Conservation (phyloP, 164 flowering plant species). For the Houttuynia cordata region DNA sequence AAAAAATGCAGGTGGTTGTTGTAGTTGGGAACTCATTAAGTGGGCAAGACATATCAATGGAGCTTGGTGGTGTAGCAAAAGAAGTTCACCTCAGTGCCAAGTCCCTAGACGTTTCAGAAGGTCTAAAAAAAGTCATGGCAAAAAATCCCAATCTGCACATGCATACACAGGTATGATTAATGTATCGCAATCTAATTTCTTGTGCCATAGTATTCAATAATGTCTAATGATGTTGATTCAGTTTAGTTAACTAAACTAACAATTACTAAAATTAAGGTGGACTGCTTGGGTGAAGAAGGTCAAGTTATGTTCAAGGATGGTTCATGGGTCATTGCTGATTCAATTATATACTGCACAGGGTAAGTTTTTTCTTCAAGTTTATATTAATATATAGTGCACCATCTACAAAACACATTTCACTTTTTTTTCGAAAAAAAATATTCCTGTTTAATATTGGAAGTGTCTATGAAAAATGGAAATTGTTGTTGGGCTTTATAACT, state of each 20-base stretch:
- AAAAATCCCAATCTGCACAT: conserved; percentile 51
- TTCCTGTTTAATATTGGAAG: too few species aligned
- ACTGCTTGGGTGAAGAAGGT: conserved; percentile 59
- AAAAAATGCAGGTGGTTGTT: conserved; percentile 58
- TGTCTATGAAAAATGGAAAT: not conserved
- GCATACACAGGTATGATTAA: conserved; percentile 60
- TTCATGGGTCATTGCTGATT: conserved; percentile 50
- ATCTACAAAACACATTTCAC: too few species aligned
- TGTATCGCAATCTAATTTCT: not conserved
- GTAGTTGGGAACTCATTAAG: conserved; percentile 71
- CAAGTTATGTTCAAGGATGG: conserved; percentile 55
- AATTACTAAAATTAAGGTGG: conserved; percentile 41
- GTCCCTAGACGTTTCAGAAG: conserved; percentile 38
- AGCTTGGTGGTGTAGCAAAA: conserved; percentile 76
- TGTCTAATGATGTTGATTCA: not conserved
- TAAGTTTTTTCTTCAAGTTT: too few species aligned
- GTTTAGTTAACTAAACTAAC: not conserved
- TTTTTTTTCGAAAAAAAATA: too few species aligned
- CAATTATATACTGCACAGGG: conserved; percentile 89
- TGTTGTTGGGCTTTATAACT: not conserved
- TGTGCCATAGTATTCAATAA: too few species aligned
- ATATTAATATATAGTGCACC: too few species aligned
- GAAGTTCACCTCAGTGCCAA: conserved; percentile 68
- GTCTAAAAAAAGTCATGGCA: conserved; percentile 63
- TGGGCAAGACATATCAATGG: conserved; percentile 83